phyloP scores from a whole-genome alignment of 75 land plant genomes.

The Pseudotsuga menziesii region DNA sequence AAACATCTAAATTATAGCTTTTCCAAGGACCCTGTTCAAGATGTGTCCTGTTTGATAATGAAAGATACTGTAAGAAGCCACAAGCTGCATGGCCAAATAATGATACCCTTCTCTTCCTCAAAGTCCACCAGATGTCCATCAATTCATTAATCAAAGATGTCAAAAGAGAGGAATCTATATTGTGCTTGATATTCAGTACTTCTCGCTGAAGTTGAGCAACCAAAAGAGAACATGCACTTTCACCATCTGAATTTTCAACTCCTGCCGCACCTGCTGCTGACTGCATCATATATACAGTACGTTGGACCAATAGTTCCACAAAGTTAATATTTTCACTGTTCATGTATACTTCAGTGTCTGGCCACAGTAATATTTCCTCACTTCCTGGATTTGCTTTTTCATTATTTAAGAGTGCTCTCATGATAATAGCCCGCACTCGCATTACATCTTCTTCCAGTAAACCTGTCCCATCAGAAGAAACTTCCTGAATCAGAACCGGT shows the following conservation, averaged over 20 bases:
- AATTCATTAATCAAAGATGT: conserved; percentile 40
- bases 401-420: conserved; percentile 17
- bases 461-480: conserved; percentile 26
- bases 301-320: conserved; percentile 43
- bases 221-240: conserved; percentile 48
- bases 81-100: conserved; percentile 79
- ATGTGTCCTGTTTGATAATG: conserved; percentile 42
- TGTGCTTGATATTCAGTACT: conserved; percentile 19
- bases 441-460: conserved; percentile 63
- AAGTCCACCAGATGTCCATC: conserved; percentile 79
- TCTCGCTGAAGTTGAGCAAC: conserved; percentile 56
- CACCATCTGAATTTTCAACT: conserved; percentile 51
- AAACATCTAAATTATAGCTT: conserved; percentile 11
- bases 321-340: background rate
- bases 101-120: conserved; percentile 67
- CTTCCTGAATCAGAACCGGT: conserved; percentile 46
- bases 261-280: conserved; percentile 70
- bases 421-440: conserved; percentile 34
- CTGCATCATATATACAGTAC: conserved; percentile 47
- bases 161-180: conserved; percentile 20
- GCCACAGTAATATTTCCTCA: background rate
- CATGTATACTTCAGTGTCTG: conserved; percentile 13
- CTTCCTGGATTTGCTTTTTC: background rate
- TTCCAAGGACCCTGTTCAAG: conserved; percentile 2
- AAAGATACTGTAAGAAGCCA: conserved; percentile 81